phyloP scores from a whole-genome alignment of 257 asterid genomes.

The Sherardia arvensis region DNA sequence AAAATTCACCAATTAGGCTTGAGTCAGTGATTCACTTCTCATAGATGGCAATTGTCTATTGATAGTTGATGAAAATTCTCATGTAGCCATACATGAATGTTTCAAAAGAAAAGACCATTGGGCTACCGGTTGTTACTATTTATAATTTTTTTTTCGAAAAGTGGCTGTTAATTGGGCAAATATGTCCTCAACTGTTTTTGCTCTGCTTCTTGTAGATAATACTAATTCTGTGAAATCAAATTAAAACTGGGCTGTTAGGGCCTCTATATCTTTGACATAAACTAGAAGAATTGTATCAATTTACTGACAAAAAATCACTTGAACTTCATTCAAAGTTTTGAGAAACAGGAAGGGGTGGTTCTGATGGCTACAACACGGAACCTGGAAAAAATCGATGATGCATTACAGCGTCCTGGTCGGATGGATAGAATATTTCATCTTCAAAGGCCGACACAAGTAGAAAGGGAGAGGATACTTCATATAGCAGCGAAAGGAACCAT shows the following conservation, averaged over 20 bases:
- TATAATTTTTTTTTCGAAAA: background rate
- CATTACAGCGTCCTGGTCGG: slow-evolving; percentile 94
- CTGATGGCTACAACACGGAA: slow-evolving; percentile 96
- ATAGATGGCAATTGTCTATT: background rate
- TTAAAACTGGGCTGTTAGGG: background rate
- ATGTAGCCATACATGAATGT: background rate
- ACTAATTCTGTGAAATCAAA: background rate
- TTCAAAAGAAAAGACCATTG: background rate
- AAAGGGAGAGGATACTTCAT: slow-evolving; percentile 72
- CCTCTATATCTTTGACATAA: background rate
- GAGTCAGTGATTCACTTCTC: no score
- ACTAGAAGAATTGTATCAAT: background rate
- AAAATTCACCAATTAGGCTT: background rate
- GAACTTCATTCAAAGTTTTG: slow-evolving; percentile 52
- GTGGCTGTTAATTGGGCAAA: background rate
- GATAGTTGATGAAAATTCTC: background rate
- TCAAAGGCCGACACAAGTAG: slow-evolving; percentile 78
- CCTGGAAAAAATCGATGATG: slow-evolving; percentile 82
- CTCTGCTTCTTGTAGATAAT: background rate
- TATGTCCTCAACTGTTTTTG: background rate
- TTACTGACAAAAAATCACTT: slow-evolving; percentile 5
- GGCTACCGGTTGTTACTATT: no score
- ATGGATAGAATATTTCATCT: slow-evolving; percentile 97
- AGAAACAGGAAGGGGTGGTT: slow-evolving; percentile 97
- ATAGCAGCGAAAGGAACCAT: slow-evolving; percentile 78